Evolutionary conservation across 305 asterid genomes (phyloP), one percentile per base, ranked within the genome.

Genomic region (Fraxinus sp.): DNA sequence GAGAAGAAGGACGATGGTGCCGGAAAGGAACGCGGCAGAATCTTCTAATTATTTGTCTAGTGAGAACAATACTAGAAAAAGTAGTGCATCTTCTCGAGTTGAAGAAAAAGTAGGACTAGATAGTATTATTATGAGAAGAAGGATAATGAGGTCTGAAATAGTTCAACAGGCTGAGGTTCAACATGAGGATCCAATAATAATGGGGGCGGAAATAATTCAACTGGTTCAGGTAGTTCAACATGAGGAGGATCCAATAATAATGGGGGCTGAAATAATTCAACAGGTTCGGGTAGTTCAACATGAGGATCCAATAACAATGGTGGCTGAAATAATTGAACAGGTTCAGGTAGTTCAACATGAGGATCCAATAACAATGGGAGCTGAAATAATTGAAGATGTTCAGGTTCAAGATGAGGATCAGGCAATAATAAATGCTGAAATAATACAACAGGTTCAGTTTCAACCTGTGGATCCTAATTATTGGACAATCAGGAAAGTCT

Each of bases 401-500:
- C 37, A 37, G 13, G 52, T 41, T 55, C 24, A 55, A 55, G 24
- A n/a, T 55, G 64, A 52, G 22, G 22, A 52, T 16, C 62, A 4
- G 2, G 62, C n/a, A 52, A 16, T 52, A 16, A 52, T 52, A 5
- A 5, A 16, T 20, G 70, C 30, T 20, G 13, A 59, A 59, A 18
- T 59, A 59, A 18, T 59, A 18, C 30, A 59, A 7, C 70, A 18
- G 1, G 70, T 59, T 20, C 26, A 59, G 28, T n/a, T 59, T 7
- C 70, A 59, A 20, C 70, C 70, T 59, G 30, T 0, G 26, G 13
- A 59, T 59, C 70, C 71, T 13, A 32, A 55, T n/a, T 36, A 35
- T 4, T 82, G 85, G 74, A 18, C 35, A 10, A 76, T 77, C 22
- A 82, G n/a, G 70, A 82, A 77, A 77, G 30, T 76, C 0, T 24